These are phyloP conservation scores for Wickerhamomyces ciferrii DNA, from an alignment of 805 yeast species.

Conservation along the genomic window DNA sequence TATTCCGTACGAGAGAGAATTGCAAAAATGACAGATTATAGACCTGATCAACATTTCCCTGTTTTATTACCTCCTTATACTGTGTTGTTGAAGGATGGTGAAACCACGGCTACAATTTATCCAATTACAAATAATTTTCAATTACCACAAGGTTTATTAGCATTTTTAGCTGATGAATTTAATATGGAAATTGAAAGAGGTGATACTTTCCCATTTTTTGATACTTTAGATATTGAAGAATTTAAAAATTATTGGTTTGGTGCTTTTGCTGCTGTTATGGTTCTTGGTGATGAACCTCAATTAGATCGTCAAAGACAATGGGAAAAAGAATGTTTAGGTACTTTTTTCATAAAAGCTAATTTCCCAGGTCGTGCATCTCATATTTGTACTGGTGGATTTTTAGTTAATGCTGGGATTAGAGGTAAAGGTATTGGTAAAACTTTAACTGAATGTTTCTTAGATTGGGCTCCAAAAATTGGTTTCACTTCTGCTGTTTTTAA, in stretches of 20 bases:
- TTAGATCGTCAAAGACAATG: conserved; percentile 59
- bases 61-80: conserved; percentile 53
- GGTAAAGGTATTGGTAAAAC: conserved; percentile 90
- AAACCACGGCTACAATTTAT: conserved; percentile 88
- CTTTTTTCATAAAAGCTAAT: conserved; percentile 79
- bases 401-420: conserved; percentile 90
- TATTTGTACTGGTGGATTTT: conserved; percentile 82
- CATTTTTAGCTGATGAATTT: conserved; percentile 85
- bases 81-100: conserved; percentile 78
- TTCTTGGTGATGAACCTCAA: conserved; percentile 68
- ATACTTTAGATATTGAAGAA: conserved; percentile 67
- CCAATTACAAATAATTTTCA: conserved; percentile 67
- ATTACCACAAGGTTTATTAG: conserved; percentile 73
- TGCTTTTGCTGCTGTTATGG: conserved; percentile 70
- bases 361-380: conserved; percentile 93
- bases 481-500: conserved; percentile 82
- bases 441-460: conserved; percentile 74
- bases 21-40: conserved; percentile 1
- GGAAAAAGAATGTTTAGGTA: conserved; percentile 91
- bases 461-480: conserved; percentile 90
- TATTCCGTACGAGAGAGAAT: not conserved
- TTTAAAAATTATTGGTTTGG: conserved; percentile 89
- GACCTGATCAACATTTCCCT: conserved; percentile 18
- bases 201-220: conserved; percentile 82
- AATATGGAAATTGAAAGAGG: conserved; percentile 90